Base-by-base conservation (phyloP, 2,329 filamentous ascomycete species). In the Aspergillus neoniger region DNA sequence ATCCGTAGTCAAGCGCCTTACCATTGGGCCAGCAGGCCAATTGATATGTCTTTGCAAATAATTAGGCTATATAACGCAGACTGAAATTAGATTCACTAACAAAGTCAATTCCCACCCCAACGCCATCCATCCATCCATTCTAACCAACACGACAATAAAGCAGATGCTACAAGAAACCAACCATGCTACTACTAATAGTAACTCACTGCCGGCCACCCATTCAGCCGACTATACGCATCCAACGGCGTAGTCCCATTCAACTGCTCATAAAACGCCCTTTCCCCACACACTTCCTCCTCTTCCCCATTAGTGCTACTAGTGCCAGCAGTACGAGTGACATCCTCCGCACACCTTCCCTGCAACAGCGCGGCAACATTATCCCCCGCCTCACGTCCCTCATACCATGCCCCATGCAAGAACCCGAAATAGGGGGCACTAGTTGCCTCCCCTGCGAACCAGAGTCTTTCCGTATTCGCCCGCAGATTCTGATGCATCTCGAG, bases 401-500 rank as follows among this genome's bases (percentile, higher is more conserved):
- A 85, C 74, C 79, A 88, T 0, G 85, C 84, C 0, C 85, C 86
- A 28, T 90, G 88, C 69, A 90, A 65, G 72, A 87, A 90, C 0
- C 88, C 88, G 72, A 83, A 90, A 70, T 88, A 89, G 65, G 85
- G 79, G 0, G 85, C 80, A 44, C 83, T 87, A 0, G 82, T 88
- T 1, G 83, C 84, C 69, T 90, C 88, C 0, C 88, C 88, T 0
- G 88, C 86, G 63, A 88, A 90, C 77, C 82, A 89, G 3, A 90
- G 70, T 0, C 85, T 74, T 8, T 81, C 81, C 0, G 87, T 74
- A 61, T 88, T 89, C n/a, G 87, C 85, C 1, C 88, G 82, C 10
- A 90, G 77, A 64, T 90, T 90, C 69, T 90, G 84, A 65, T 90
- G 88, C 76, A 81, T 85, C 67, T 89, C 84, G 0, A 90, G 76